These are phyloP conservation scores for Plasmopara muralis DNA, from an alignment of 352 stramenopile species.

Conservation along the genomic window DNA sequence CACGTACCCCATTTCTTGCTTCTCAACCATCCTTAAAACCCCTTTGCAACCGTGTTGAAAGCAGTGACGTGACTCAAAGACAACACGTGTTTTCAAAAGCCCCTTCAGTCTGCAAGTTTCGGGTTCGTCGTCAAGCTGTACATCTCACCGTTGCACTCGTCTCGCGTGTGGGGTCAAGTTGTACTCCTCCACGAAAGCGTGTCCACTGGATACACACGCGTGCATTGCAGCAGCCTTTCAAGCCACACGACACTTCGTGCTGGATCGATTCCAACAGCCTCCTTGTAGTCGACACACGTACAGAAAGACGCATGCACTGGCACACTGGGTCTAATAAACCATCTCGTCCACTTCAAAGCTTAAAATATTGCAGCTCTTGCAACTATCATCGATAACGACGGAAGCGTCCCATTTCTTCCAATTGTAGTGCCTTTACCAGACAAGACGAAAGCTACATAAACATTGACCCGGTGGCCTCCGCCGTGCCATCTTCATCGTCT, in stretches of 20 bases:
- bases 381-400: conserved; percentile 14
- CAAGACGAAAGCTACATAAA: conserved; percentile 11
- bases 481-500: conserved; percentile 2
- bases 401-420: conserved; percentile 11
- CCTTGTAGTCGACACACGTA: conserved; percentile 22
- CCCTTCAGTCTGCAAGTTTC: conserved; percentile 22
- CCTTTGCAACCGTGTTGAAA: conserved; percentile 8
- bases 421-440: too few relatives aligned
- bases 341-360: conserved; percentile 16
- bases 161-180: conserved; percentile 10
- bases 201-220: conserved; percentile 6
- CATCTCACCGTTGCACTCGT: conserved; percentile 9
- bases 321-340: conserved; percentile 17
- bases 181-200: conserved; percentile 22
- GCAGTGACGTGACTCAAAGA: conserved; percentile 16
- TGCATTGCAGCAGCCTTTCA: conserved; percentile 11
- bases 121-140: conserved; percentile 13
- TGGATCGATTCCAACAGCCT: conserved; percentile 16
- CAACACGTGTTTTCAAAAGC: conserved; percentile 7
- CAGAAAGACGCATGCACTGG: conserved; percentile 14
- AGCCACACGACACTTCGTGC: conserved; percentile 16
- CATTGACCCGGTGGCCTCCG: conserved; percentile 3
- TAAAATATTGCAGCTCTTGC: conserved; percentile 11
- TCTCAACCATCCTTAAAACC: not conserved
- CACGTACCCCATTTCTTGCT: conserved; percentile 3